Base-by-base conservation (phyloP, 1,284 basidiomycete species). In the Kwoniella shivajii region DNA sequence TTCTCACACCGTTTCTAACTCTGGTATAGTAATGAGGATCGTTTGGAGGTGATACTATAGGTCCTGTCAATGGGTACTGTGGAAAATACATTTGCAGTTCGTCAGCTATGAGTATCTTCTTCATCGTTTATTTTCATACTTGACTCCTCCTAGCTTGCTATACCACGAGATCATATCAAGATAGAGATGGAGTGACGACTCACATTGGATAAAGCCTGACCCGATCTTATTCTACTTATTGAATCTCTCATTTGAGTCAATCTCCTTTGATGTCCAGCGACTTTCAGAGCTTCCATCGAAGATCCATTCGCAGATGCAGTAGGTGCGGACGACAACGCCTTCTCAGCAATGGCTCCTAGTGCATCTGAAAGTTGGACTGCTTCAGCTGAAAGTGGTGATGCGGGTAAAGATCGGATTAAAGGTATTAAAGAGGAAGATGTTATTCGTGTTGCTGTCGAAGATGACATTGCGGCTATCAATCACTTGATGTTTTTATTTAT, bases 1-100 rank as follows among this genome's bases (percentile, higher is more conserved):
- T 61, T 44, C 47, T 24, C 20, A 61, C 48, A 31, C 46, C 59
- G 20, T 61, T 61, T 42, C 56, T 45, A 7, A 57, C 38, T 33
- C 59, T 34, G 14, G 59, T 61, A 39, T 61, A 61, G 45, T 46
- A 61, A 30, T 41, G 43, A 11, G 39, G 44, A 38, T 61, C 59
- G 51, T 61, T 57, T 37, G 56, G 47, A n/a, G 59, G 59, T 24
- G 51, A 30, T 9, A 61, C 30, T 11, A 51, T 48, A 4, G 26
- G 20, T 24, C 50, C 36, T 10, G 52, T 43, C 30, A 61, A 34
- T 6, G 59, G 55, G 38, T 55, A 61, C 59, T 61, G 33, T 0
- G 29, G 37, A 45, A 30, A 31, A 24, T 38, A 10, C 37, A 26
- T 30, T 16, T 14, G 29, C n/a, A 45, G 4, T 11, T 29, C 4